Evolutionary conservation across 2,329 filamentous ascomycete genomes (phyloP), one percentile per base, ranked within the genome.

Genomic region (Ophiostoma populinum): DNA sequence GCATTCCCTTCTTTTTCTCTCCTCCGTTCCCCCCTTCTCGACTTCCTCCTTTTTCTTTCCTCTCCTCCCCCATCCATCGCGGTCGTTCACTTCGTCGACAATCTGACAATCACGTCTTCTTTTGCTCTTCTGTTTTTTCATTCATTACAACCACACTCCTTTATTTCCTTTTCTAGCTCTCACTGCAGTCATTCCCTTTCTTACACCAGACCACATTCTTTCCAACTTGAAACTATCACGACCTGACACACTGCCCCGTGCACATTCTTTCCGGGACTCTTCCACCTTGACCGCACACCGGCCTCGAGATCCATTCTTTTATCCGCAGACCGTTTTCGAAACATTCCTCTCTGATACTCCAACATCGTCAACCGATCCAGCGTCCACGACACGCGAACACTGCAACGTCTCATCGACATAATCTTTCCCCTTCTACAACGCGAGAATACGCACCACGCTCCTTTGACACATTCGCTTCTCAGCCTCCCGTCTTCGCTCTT

Each of bases 261-360:
- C 62, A 65, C 59, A n/a, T n/a, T 65, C 62, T 50, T 63, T 66
- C 64, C 53, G 61, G 54, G 54, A 55, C 53, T 56, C 54, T 50
- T 56, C 55, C 43, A 45, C 44, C 48, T 11, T 24, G 7, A 10
- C 22, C 22, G 4, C 5, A 24, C 22, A 10, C 20, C 28, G 28
- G 17, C 9, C 19, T 31, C 29, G 18, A 21, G 26, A 34, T 33
- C 24, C 25, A 30, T 38, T 32, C 31, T 16, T 32, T 15, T 12
- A 18, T 15, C 24, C 15, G 12, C 22, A 28, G 17, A 25, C 21
- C 18, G 21, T 27, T 16, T 8, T 26, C 18, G 21, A 15, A 16
- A 32, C 25, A 31, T 16, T 22, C 35, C 24, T 27, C 34, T 12
- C 24, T n/a, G 13, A 13, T 19, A 32, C 24, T 20, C 17, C 29